Conservation (phyloP, 106 monocot genomes). For the Allium fistulosum region DNA sequence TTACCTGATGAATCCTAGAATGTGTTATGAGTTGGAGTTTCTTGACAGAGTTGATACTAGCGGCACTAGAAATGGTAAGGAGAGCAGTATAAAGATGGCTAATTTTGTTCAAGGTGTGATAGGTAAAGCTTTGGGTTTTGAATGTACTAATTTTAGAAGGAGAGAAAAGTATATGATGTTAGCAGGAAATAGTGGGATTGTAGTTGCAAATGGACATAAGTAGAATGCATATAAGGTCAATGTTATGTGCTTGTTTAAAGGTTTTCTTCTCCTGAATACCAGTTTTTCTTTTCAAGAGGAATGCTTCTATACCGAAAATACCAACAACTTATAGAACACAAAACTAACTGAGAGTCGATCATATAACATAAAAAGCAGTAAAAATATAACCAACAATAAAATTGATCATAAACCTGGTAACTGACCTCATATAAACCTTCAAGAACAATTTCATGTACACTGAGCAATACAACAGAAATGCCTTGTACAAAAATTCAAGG, state of each 20-base stretch:
- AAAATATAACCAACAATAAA: no score
- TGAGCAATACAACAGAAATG: no score
- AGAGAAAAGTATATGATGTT: slow-evolving; percentile 84
- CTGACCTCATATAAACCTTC: no score
- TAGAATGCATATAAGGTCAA: no score
- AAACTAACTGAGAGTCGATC: no score
- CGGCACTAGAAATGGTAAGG: not conserved
- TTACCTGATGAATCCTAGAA: slow-evolving; percentile 51
- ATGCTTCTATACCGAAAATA: not conserved
- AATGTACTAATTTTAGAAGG: slow-evolving; percentile 53
- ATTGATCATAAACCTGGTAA: no score
- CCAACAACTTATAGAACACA: no score
- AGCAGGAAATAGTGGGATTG: slow-evolving; percentile 57
- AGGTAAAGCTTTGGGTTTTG: slow-evolving; percentile 46
- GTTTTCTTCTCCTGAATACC: not conserved
- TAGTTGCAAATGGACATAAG: not conserved
- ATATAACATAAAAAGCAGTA: no score
- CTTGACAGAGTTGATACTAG: slow-evolving; percentile 23
- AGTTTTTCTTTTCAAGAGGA: not conserved
- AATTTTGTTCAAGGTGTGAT: slow-evolving; percentile 55
- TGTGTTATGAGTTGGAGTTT: slow-evolving; percentile 37
- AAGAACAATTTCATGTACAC: no score
- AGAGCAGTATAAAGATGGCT: slow-evolving; percentile 35
- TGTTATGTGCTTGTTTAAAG: not conserved
- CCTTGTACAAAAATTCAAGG: no score